Conservation (phyloP, 495 filamentous ascomycete genomes). For the Thermothielavioides terrestris region DNA sequence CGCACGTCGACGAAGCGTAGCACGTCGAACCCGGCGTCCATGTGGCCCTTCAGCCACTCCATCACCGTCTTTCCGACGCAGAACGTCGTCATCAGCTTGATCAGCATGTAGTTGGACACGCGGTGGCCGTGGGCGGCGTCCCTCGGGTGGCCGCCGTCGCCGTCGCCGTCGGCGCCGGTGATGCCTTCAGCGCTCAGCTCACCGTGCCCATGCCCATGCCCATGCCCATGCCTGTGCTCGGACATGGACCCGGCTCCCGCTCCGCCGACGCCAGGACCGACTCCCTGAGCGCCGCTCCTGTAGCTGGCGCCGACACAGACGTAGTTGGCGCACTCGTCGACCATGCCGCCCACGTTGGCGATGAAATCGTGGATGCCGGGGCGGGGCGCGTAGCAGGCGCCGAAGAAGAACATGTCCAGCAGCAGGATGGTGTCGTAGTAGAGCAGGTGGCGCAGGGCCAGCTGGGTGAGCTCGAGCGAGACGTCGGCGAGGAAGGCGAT, state of each 20-base stretch:
- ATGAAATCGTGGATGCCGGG: slow-evolving; percentile 73
- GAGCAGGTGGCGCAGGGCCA: slow-evolving; percentile 75
- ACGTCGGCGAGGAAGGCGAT: slow-evolving; percentile 79
- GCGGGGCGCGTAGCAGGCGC: slow-evolving; percentile 72
- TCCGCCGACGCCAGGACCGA: neutral
- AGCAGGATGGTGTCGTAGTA: slow-evolving; percentile 84
- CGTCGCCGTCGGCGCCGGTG: neutral
- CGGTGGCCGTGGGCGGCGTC: slow-evolving; percentile 16
- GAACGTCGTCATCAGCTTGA: slow-evolving; percentile 68
- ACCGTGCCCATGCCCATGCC: neutral
- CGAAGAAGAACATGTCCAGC: slow-evolving; percentile 89
- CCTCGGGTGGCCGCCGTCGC: neutral
- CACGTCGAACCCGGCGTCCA: slow-evolving; percentile 45
- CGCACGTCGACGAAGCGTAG: slow-evolving; percentile 73
- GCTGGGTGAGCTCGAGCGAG: slow-evolving; percentile 71
- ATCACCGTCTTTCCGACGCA: slow-evolving; percentile 69
- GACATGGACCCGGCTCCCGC: neutral
- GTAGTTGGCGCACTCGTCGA: slow-evolving; percentile 80
- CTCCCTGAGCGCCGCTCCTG: neutral
- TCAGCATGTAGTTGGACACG: slow-evolving; percentile 45
- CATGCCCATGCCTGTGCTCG: neutral
- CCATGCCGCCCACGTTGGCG: slow-evolving; percentile 54
- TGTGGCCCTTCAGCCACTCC: slow-evolving; percentile 70
- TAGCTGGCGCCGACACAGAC: slow-evolving; percentile 41
- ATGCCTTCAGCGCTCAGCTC: neutral